Base-by-base conservation (phyloP, 805 yeast genomes). In the Komagataella phaffii region DNA sequence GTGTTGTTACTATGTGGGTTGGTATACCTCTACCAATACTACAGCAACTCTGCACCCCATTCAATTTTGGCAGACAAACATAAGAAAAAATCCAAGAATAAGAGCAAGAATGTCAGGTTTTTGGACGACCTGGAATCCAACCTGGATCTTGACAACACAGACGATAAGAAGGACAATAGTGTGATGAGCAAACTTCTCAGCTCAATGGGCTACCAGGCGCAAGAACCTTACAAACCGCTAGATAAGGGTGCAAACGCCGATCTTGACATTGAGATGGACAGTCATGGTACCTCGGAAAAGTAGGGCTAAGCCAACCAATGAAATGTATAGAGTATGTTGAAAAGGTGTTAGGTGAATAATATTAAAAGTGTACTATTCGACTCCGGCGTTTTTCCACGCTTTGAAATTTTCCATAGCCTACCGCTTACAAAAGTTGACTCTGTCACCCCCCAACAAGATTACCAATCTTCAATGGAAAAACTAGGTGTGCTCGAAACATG, bases 41-140 rank as follows among this genome's bases (percentile, higher is more conserved):
- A 56, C 50, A 30, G 40, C 2, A 49, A 40, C 6, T 52, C 58
- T 2, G 54, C 51, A 7, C 57, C 65, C 7, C 18, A 58, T 8
- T 55, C 60, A 5, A 57, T 57, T 7, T 46, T 57, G 19, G 44
- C 53, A 6, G 47, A 18, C 10, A 23, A 49, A 17, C 36, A 48
- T 12, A 36, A 30, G 23, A 36, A n/a, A 36, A 17, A 45, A 17
- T 24, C 51, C 17, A 54, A 48, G 47, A 56, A 53, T 30, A 63
- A 61, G 58, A 64, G 64, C 57, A 66, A 66, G 54, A 61, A 56
- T 48, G 71, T 67, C 24, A 67, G 62, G 44, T 67, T 70, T 70
- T 50, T 58, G 30, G 69, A 65, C 53, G 60, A 60, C 47, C 49
- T 59, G 18, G 49, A 49, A 17, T 44, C 23, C 17, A 6, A 12